A percentile compares a stretch with the other conserved stretches of the same genome.
Evolutionary conservation across 129 eudicot species (phyloP).

Genomic region (Ambrosia trifida): DNA sequence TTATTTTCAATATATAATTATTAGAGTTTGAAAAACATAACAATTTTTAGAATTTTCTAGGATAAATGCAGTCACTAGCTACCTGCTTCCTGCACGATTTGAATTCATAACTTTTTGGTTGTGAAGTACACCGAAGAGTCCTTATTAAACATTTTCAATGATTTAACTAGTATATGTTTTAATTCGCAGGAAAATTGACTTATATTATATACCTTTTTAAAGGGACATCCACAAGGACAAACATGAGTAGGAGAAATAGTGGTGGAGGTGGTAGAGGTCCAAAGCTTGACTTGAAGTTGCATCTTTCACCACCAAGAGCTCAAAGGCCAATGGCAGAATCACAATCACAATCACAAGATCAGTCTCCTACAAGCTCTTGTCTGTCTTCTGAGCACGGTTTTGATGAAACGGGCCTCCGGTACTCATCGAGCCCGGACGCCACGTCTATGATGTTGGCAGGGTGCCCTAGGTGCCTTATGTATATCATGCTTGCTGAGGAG

Average conservation of each 20-base stretch:
- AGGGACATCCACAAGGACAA: not conserved
- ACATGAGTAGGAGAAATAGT: constrained; percentile 54
- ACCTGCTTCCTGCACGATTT: too few species aligned
- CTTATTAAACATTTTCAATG: not conserved
- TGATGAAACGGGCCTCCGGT: constrained; percentile 40
- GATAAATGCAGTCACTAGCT: too few species aligned
- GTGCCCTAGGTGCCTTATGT: constrained; percentile 89
- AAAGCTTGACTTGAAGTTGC: constrained; percentile 72
- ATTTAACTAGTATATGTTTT: not conserved
- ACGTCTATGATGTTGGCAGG: constrained; percentile 80
- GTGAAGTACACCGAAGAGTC: too few species aligned
- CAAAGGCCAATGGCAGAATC: constrained; percentile 39
- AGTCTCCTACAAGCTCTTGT: constrained; percentile 64
- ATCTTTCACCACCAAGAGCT: constrained; percentile 60
- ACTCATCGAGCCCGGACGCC: constrained; percentile 70
- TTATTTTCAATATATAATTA: too few species aligned
- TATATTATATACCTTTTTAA: not conserved
- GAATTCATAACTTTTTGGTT: too few species aligned
- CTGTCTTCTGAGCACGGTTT: constrained; percentile 58
- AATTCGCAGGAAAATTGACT: not conserved
- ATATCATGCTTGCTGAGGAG: constrained; percentile 69
- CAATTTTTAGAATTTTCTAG: too few species aligned
- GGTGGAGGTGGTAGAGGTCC: constrained; percentile 19
- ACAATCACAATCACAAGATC: constrained; percentile 37
- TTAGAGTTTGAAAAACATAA: too few species aligned